Conservation (phyloP, 2,329 filamentous ascomycete species). For the Tricladium varicosporioides region DNA sequence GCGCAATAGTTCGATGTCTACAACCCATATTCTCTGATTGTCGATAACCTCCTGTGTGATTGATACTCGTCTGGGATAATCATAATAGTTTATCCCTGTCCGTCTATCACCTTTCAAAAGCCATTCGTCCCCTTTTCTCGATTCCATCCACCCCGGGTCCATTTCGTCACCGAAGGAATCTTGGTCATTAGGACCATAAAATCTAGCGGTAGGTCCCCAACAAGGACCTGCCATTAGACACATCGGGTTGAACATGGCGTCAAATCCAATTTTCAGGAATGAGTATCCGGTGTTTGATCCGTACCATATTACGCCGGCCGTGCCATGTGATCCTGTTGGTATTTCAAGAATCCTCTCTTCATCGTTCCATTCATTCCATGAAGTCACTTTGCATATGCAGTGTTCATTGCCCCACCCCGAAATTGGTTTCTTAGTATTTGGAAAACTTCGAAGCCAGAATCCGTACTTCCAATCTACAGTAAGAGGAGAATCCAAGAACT, state of each 20-base stretch:
- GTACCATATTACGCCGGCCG: constrained; percentile 10
- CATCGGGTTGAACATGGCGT: constrained; percentile 13
- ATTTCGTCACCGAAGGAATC: not conserved
- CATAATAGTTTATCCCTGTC: constrained; percentile 5
- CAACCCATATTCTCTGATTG: constrained; percentile 6
- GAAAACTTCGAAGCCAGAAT: constrained; percentile 2
- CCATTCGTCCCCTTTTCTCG: too few relatives aligned
- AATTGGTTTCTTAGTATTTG: too few relatives aligned
- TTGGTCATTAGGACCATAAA: not conserved
- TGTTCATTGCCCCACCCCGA: too few relatives aligned
- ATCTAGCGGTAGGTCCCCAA: too few relatives aligned
- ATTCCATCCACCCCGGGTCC: too few relatives aligned
- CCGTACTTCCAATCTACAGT: constrained; percentile 3
- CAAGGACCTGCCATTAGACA: constrained; percentile 4
- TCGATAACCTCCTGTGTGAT: constrained; percentile 5
- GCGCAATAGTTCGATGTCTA: too few relatives aligned
- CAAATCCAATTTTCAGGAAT: constrained; percentile 15
- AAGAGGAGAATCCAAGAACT: not conserved
- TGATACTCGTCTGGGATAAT: constrained; percentile 6
- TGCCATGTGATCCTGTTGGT: constrained; percentile 9
- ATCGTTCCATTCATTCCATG: constrained; percentile 10
- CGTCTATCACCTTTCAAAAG: too few relatives aligned
- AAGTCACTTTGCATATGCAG: not conserved
- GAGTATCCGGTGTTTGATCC: not conserved
- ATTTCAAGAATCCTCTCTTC: constrained; percentile 13